A percentile compares a stretch with the other conserved stretches of the same genome.
Evolutionary conservation across 2,329 filamentous ascomycete genomes (phyloP).

Genomic region (Corinectria fuckeliana): DNA sequence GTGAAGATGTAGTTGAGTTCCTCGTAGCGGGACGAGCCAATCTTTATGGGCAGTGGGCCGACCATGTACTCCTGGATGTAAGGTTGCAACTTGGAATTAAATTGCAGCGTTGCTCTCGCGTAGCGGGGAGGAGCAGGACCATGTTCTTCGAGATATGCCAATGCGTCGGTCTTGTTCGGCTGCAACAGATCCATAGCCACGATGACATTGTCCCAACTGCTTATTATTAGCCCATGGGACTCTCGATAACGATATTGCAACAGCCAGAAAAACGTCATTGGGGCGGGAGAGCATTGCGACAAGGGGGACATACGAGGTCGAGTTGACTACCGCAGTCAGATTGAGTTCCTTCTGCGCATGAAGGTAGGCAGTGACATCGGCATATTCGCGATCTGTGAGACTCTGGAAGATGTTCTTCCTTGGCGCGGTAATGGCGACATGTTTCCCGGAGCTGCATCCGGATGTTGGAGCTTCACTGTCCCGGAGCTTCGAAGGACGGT

Average conservation of each 20-base stretch:
- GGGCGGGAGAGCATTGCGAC: neutral
- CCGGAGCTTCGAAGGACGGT: slow-evolving; percentile 4
- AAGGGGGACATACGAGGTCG: slow-evolving; percentile 21
- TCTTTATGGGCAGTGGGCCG: slow-evolving; percentile 38
- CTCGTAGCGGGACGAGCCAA: slow-evolving; percentile 45
- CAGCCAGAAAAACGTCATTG: neutral
- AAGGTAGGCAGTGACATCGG: slow-evolving; percentile 21
- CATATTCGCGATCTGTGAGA: slow-evolving; percentile 23
- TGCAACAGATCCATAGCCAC: slow-evolving; percentile 45
- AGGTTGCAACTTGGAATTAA: slow-evolving; percentile 18
- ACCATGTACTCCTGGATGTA: slow-evolving; percentile 54
- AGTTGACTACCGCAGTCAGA: slow-evolving; percentile 23
- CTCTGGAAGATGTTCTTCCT: slow-evolving; percentile 21
- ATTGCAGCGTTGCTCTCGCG: slow-evolving; percentile 48
- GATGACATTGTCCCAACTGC: slow-evolving; percentile 28
- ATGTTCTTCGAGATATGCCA: slow-evolving; percentile 51
- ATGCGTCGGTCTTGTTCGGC: slow-evolving; percentile 57
- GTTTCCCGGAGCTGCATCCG: neutral
- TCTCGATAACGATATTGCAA: neutral
- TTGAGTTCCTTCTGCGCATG: slow-evolving; percentile 22
- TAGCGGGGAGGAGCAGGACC: slow-evolving; percentile 47
- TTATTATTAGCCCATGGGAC: neutral
- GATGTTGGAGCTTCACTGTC: neutral
- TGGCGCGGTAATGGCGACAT: slow-evolving; percentile 2
- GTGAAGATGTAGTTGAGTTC: slow-evolving; percentile 52